Base-by-base conservation (phyloP, 768 basidiomycete species). In the Tricholomella constricta region DNA sequence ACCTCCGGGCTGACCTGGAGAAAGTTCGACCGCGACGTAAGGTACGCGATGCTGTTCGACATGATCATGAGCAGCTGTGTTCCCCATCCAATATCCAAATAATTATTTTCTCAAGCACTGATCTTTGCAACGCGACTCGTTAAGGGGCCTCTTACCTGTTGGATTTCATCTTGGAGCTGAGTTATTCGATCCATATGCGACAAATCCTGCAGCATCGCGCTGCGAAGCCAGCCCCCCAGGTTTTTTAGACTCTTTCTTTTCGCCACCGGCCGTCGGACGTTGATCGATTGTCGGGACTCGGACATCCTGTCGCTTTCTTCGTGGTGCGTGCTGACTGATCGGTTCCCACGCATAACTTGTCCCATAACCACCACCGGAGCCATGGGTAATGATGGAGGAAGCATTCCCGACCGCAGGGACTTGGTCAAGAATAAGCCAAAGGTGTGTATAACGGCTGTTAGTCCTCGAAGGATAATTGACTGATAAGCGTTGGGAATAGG, bases 171-270 rank as follows among this genome's bases (percentile, higher is more conserved):
- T 78, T 94, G 92, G 49, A 95, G 85, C 69, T 95, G 94, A 9
- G 94, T 94, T 69, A 95, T 90, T 73, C 92, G 87, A 79, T 95
- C 93, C 94, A 94, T 94, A 78, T 91, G 85, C 70, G 89, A 84
- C 69, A 92, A 73, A 83, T 91, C 89, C 80, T 90, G 86, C 81
- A 92, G 89, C 89, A 92, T 92, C 76, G 75, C 89, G 82, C 84
- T 83, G 84, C 72, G 57, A 59, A 56, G 26, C 29, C 15, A 3
- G 32, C 20, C 19, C 19, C 31, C 1, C 12, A 37, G 23, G 23
- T 26, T 37, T 25, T 14, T 3, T n/a, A n/a, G n/a, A n/a, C n/a
- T n/a, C n/a, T n/a, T n/a, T n/a, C n/a, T n/a, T n/a, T n/a, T n/a
- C n/a, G n/a, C n/a, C n/a, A n/a, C n/a, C n/a, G n/a, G n/a, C n/a